Evolutionary conservation across 495 filamentous ascomycete species (phyloP), one percentile per base, ranked within the genome.

Genomic region (Ramalina peruviana): DNA sequence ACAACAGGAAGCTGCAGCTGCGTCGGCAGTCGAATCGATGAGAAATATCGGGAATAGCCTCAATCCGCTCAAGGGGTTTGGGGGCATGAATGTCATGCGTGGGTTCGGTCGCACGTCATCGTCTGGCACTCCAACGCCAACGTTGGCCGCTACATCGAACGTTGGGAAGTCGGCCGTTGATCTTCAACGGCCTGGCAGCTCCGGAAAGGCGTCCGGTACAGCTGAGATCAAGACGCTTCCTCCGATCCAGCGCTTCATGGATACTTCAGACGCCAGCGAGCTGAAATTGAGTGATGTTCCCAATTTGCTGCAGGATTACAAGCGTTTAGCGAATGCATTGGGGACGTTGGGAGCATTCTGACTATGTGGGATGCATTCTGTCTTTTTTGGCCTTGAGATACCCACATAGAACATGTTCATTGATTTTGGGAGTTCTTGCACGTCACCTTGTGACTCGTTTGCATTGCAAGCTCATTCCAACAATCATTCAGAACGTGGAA

Each of bases 281-380:
- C 65, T 99, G 40, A 82, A 72, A 48, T 64, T 97, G 42, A 80
- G 81, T 17, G 92, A 99, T 58, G 81, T 96, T 38, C 67, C 85
- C 37, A 80, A 85, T 50, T 60, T 99, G 52, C 65, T 99, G 46
- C 78, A 77, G 56, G 92, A 96, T 65, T 99, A 97, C 62, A 81
- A 88, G 54, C 70, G 89, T 43, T 67, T 99, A 12, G 86, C 85
- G 7, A 72, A 67, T 17, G 82, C 76, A 21, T 63, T 88, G 61
- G 76, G 74, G 60, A 73, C 78, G 49, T 64, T 75, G 61, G 75
- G 76, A 4, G 78, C 73, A 30, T 71, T 81, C 45, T 75, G 68
- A 58, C 17, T n/a, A 41, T 23, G 4, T 19, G 9, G 15, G 17
- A 19, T n/a, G 21, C 15, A 7, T 20, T 20, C 19, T 20, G 19